These are phyloP conservation scores for Periconia macrospinosa DNA, from an alignment of 2,329 filamentous ascomycete genomes.

Conservation along the genomic window DNA sequence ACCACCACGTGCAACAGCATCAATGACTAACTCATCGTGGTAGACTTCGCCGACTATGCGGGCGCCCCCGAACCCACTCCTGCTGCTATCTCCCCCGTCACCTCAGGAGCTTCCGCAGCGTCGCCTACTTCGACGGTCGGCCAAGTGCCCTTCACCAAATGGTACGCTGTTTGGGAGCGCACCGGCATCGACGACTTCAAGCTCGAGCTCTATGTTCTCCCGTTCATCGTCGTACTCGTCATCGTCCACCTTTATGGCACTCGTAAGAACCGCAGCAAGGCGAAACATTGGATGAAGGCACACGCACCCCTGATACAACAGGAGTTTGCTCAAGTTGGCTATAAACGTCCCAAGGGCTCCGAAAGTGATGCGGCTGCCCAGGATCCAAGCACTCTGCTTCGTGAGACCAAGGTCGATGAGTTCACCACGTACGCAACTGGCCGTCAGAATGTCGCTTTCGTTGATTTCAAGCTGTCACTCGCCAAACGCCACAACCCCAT, in stretches of 20 bases:
- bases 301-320: constrained; percentile 71
- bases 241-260: constrained; percentile 80
- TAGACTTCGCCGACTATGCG: constrained; percentile 95
- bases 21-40: constrained; percentile 9
- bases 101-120: constrained; percentile 36
- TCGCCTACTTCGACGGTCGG: constrained; percentile 44
- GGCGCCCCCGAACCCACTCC: constrained; percentile 69
- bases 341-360: constrained; percentile 53
- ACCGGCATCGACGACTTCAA: constrained; percentile 82
- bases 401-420: constrained; percentile 86
- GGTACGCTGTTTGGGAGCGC: constrained; percentile 97
- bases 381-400: constrained; percentile 66
- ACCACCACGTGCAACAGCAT: no score
- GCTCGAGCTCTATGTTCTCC: constrained; percentile 80
- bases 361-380: constrained; percentile 51
- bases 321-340: constrained; percentile 89
- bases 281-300: constrained; percentile 76
- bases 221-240: constrained; percentile 73
- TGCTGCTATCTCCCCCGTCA: constrained; percentile 48
- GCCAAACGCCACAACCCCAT: constrained; percentile 86
- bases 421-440: constrained; percentile 87
- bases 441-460: constrained; percentile 87
- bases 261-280: constrained; percentile 76
- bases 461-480: constrained; percentile 81
- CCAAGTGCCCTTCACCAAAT: constrained; percentile 77